Base-by-base conservation (phyloP, 164 flowering plant species). In the Warburgia ugandensis region DNA sequence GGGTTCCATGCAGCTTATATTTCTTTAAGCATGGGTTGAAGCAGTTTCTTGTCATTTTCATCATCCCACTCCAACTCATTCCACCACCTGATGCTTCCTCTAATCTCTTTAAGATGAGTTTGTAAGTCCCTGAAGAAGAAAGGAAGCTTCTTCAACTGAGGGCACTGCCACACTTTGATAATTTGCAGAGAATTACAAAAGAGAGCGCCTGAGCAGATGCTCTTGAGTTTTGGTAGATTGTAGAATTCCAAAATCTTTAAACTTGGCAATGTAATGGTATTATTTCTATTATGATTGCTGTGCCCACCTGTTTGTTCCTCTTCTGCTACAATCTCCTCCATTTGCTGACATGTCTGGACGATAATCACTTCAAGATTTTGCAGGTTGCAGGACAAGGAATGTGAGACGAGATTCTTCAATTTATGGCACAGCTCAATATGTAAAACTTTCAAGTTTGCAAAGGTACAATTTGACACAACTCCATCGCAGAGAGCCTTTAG, bases 351-450 rank as follows among this genome's bases (percentile, higher is more conserved):
- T 21, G 27, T 19, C 2, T 16, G 8, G 13, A 54, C 48, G 20
- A 17, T 48, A 29, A 54, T 30, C 4, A 21, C 5, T 14, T 54
- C 48, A 41, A 54, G 57, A 20, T 29, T 54, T 11, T 22, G 47
- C 3, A 54, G 38, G 6, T 42, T 1, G 20, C 11, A 12, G 1
- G 42, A 30, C 38, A 42, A 19, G 14, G 6, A 7, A 6, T 20
- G 32, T 2, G 57, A 19, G 39, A 54, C 41, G 7, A 42, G 33
- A 42, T 42, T 30, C 47, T 54, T 41, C 48, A 54, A 21, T 3
- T 20, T 20, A 29, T 10, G 4, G n/a, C 57, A 41, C 3, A 19
- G 13, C 10, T 13, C 16, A 4, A 54, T 21, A 16, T 29, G n/a
- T 25, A 54, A 29, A 6, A 13, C n/a, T 29, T 42, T 41, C 21